These are phyloP conservation scores for Aspergillus ustus DNA, from an alignment of 2,329 filamentous ascomycete species.

Conservation along the genomic window DNA sequence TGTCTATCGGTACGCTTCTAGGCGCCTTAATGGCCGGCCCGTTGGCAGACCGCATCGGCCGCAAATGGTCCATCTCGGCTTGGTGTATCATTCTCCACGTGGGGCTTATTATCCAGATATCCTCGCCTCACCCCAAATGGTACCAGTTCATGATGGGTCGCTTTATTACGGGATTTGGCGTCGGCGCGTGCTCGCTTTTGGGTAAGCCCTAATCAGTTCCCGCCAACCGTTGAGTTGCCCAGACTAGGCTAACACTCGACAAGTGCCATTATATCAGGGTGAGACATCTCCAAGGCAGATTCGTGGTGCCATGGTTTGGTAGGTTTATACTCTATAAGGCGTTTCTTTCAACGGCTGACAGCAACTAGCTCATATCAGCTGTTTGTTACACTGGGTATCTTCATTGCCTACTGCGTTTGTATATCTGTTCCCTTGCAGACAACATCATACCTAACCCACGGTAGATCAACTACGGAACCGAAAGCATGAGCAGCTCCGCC, in stretches of 20 bases:
- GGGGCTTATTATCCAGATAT: conserved; percentile 50
- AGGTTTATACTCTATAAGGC: background rate
- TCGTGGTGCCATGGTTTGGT: conserved; percentile 49
- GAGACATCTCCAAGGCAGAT: conserved; percentile 51
- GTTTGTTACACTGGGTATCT: conserved; percentile 53
- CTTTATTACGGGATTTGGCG: conserved; percentile 48
- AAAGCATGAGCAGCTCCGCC: conserved; percentile 39
- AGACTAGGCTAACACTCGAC: background rate
- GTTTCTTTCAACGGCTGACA: background rate
- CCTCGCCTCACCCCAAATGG: conserved; percentile 42
- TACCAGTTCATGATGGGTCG: conserved; percentile 49
- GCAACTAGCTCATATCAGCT: conserved; percentile 49
- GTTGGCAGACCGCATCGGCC: conserved; percentile 49
- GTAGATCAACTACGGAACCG: conserved; percentile 51
- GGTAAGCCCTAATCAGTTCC: background rate
- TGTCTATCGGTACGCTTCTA: conserved; percentile 50
- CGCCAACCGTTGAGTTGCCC: background rate
- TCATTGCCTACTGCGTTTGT: conserved; percentile 44
- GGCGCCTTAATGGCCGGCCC: conserved; percentile 48
- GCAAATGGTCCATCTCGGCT: conserved; percentile 46
- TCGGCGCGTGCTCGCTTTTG: conserved; percentile 47
- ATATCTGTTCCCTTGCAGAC: background rate
- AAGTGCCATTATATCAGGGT: conserved; percentile 52
- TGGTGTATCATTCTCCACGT: conserved; percentile 47
- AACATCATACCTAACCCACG: background rate